Evolutionary conservation across 106 monocot genomes (phyloP).

Genomic region (Dioscorea dumetorum): DNA sequence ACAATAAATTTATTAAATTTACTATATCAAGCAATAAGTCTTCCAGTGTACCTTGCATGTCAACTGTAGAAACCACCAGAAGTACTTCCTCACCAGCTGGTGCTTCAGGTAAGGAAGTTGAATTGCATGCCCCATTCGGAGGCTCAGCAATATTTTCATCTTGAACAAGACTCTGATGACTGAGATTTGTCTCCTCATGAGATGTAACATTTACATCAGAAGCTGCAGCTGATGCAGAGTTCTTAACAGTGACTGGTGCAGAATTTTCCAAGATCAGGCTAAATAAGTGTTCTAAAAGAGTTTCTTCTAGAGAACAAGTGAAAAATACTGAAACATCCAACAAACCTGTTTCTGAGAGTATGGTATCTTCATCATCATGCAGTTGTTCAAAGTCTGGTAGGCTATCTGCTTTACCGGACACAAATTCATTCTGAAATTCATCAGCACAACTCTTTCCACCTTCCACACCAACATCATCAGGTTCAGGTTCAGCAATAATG

Average conservation of each 20-base stretch:
- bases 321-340: not conserved
- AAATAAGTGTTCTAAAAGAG: not conserved
- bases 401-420: conserved; percentile 4
- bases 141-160: not conserved
- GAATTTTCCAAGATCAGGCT: not conserved
- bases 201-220: not conserved
- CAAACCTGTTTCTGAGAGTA: conserved; percentile 1
- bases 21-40: not conserved
- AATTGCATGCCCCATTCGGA: conserved; percentile 7
- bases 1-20: not conserved
- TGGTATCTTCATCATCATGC: conserved; percentile 7
- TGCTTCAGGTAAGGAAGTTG: conserved; percentile 12
- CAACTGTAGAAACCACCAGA: conserved; percentile 17
- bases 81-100: conserved; percentile 8
- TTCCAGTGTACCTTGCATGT: conserved; percentile 28
- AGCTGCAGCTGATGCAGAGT: conserved; percentile 1
- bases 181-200: conserved; percentile 5
- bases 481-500: not conserved
- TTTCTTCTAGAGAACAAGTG: not conserved
- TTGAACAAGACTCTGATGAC: conserved; percentile 8
- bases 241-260: not conserved
- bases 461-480: conserved; percentile 3
- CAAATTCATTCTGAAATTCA: conserved; percentile 3
- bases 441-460: not conserved
- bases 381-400: conserved; percentile 3